phyloP scores from a whole-genome alignment of 2,329 filamentous ascomycete genomes.

The Paracamarosporium sp. region DNA sequence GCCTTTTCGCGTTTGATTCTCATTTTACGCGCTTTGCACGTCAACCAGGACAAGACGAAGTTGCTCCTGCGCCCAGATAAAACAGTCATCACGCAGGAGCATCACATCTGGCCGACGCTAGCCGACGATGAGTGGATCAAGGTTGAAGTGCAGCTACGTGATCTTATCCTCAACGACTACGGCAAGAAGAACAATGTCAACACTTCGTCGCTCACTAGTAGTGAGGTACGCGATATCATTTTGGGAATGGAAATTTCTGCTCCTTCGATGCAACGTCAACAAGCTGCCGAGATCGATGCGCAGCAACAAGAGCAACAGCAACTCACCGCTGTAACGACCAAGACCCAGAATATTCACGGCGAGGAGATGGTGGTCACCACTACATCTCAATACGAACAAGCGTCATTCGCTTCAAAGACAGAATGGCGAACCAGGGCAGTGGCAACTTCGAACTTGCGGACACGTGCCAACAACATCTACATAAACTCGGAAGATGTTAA shows the following conservation, averaged over 20 bases:
- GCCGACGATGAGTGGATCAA: conserved; percentile 99
- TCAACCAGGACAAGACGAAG: conserved; percentile 99
- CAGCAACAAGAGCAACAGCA: conserved; percentile 97
- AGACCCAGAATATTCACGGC: conserved; percentile 95
- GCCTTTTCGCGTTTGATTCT: conserved; percentile 95
- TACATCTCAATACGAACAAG: conserved; percentile 96
- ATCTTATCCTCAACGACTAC: conserved; percentile 97
- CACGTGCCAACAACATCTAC: conserved; percentile 96
- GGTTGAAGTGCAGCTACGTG: conserved; percentile 94
- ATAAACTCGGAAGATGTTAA: conserved; percentile 95
- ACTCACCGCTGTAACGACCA: conserved; percentile 95
- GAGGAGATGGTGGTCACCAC: conserved; percentile 99
- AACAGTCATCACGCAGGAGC: conserved; percentile 96
- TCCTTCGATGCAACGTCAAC: conserved; percentile 96
- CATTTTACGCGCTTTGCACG: conserved; percentile 92
- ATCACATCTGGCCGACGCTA: conserved; percentile 97
- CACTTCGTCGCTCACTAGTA: conserved; percentile 92
- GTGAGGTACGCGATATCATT: conserved; percentile 97
- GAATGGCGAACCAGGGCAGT: conserved; percentile 98
- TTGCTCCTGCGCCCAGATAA: conserved; percentile 93
- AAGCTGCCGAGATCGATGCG: conserved; percentile 98
- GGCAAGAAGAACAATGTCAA: conserved; percentile 99
- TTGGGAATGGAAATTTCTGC: conserved; percentile 99
- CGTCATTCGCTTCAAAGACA: conserved; percentile 97
- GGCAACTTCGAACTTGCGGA: conserved; percentile 92